These are phyloP conservation scores for Ganoderma sp. DNA, from an alignment of 1,284 basidiomycete species.

Conservation along the genomic window DNA sequence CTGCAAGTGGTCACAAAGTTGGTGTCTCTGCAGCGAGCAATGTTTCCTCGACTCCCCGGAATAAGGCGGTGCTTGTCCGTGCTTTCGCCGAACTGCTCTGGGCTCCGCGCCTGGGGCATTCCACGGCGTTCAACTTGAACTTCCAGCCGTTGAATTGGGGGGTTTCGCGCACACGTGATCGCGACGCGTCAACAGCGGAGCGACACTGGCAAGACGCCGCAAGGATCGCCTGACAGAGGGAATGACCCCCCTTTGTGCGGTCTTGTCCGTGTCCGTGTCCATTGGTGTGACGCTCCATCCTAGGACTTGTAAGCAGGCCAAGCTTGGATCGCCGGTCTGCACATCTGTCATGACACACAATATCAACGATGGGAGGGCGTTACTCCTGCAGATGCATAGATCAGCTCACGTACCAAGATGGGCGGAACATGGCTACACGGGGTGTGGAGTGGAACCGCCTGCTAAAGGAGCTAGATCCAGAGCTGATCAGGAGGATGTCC, in stretches of 20 bases:
- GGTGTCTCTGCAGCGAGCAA: too few relatives aligned
- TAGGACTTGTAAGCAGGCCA: background rate
- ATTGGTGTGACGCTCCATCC: background rate
- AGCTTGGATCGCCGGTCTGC: background rate
- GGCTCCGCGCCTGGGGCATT: too few relatives aligned
- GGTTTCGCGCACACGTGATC: background rate
- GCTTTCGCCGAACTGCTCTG: background rate
- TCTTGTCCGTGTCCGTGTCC: background rate
- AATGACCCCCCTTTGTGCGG: background rate
- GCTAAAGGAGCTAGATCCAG: background rate
- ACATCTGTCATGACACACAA: background rate
- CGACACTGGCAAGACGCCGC: too few relatives aligned
- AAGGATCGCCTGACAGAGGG: background rate
- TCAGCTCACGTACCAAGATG: background rate
- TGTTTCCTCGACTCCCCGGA: too few relatives aligned
- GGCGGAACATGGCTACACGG: background rate
- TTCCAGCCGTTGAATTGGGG: background rate
- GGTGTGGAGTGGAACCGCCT: background rate
- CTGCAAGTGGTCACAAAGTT: too few relatives aligned
- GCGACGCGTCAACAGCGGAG: background rate
- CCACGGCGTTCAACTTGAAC: too few relatives aligned
- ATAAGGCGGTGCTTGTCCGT: background rate
- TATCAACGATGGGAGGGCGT: background rate
- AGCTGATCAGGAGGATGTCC: background rate
- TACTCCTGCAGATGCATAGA: background rate